These are phyloP conservation scores for Akanthomyces lecanii DNA, from an alignment of 2,329 filamentous ascomycete species.

Conservation along the genomic window DNA sequence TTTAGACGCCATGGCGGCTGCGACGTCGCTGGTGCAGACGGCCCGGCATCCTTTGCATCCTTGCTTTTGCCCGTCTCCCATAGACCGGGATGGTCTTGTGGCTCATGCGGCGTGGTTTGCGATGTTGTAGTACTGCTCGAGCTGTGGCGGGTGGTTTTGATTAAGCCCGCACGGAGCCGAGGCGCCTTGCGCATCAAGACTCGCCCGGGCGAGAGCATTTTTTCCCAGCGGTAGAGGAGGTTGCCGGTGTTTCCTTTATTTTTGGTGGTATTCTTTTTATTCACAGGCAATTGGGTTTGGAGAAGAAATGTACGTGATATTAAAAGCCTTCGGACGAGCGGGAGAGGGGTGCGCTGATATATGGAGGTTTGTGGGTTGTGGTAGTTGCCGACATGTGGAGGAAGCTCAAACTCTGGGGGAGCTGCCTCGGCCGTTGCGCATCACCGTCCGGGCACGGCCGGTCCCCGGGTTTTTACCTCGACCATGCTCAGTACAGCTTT, in stretches of 20 bases:
- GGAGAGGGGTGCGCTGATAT: conserved; percentile 14
- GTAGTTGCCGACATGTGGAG: conserved; percentile 9
- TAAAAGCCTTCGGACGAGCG: conserved; percentile 1
- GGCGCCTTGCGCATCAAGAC: conserved; percentile 1
- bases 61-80: no score
- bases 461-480: background rate
- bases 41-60: no score
- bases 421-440: conserved; percentile 13
- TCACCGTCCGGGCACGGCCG: conserved; percentile 1
- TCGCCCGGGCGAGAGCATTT: conserved; percentile 5
- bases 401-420: conserved; percentile 6
- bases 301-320: background rate
- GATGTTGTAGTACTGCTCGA: background rate
- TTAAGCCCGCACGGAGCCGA: background rate
- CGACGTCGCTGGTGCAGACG: no score
- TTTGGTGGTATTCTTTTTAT: background rate
- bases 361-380: conserved; percentile 12
- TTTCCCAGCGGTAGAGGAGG: background rate
- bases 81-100: background rate
- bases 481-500: background rate
- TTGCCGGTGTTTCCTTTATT: background rate
- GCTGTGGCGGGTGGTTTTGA: background rate
- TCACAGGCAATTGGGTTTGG: no score
- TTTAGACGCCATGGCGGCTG: conserved; percentile 1
- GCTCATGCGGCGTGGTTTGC: background rate